Base-by-base conservation (phyloP, 2,329 filamentous ascomycete genomes). In the Microdochium paspali region DNA sequence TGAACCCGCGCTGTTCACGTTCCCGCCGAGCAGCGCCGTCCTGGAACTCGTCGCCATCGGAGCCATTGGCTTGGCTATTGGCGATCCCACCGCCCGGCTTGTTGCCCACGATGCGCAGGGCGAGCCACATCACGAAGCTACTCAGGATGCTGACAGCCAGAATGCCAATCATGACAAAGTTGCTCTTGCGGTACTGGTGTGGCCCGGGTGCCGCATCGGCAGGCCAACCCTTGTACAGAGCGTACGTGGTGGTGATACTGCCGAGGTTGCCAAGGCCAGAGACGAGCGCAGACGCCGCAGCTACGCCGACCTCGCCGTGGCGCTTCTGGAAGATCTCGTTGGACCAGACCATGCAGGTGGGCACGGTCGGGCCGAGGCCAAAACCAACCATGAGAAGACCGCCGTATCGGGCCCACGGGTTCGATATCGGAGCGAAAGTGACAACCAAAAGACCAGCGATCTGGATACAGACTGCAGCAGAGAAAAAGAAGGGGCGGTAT, bases 291-390 rank as follows among this genome's bases (percentile, higher is more conserved):
- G 85, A 82, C 0, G 90, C 89, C 13, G 90, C 85, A 3, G 90
- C 90, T 6, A 95, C 89, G 47, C 90, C 90, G 21, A 95, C 87
- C 65, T 95, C 90, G 44, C 90, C 88, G 60, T 95, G 90, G 12
- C 90, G 84, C 26, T 79, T 78, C 67, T 95, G 89, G 71, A 95
- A 95, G 59, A 95, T 85, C 66, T 95, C 87, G 52, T 82, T 87
- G 26, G 87, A 89, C 90, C 90, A 95, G 30, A 89, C 85, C 90
- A 95, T 95, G 64, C 87, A 91, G 59, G 91, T 91, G 10, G 90
- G 90, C 1, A 95, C 89, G 0, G 90, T 95, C 3, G 90, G 90
- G 1, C 90, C 90, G 2, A 95, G 81, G 0, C 90, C 90, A 58
- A 95, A 95, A 4, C 90, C 90, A 30, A 95, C 85, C 68, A 95